A percentile compares a stretch with the other conserved stretches of the same genome.
phyloP scores from a whole-genome alignment of 139 green algal species.

The Tetraselmis striata region DNA sequence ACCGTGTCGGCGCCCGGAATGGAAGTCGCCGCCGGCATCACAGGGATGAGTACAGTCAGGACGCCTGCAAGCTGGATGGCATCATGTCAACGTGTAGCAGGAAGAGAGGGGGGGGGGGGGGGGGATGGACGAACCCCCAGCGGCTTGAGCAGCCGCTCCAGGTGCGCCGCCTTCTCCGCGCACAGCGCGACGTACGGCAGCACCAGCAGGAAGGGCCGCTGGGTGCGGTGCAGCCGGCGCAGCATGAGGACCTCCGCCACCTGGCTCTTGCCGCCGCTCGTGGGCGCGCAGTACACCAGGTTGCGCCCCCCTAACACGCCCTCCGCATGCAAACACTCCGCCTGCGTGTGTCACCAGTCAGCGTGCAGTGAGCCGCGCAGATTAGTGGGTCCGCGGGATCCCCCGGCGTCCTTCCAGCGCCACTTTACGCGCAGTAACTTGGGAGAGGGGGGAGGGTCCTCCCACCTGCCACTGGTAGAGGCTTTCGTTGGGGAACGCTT shows the following conservation, averaged over 20 bases:
- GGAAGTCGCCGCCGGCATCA: no score
- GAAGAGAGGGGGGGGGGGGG: no score
- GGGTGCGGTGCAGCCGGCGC: conserved; percentile 24
- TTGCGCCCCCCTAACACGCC: conserved; percentile 65
- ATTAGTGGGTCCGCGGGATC: neutral
- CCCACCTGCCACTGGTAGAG: neutral
- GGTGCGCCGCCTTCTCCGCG: conserved; percentile 46
- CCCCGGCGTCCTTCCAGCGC: neutral
- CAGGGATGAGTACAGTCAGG: no score
- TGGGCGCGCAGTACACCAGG: conserved; percentile 78
- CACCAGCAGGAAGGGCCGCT: conserved; percentile 37
- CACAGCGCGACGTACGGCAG: conserved; percentile 70
- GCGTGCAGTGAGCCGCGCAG: neutral
- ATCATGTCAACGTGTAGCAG: no score
- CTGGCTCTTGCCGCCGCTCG: conserved; percentile 65
- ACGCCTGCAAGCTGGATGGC: no score
- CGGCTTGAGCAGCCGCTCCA: conserved; percentile 27
- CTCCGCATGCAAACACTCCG: conserved; percentile 25
- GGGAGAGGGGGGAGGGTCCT: neutral
- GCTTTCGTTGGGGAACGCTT: neutral
- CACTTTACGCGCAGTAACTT: neutral
- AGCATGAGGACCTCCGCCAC: conserved; percentile 70
- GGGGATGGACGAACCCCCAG: conserved; percentile 17
- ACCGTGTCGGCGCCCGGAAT: no score
- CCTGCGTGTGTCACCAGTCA: conserved; percentile 19